Percentiles rank a stretch among this genome's conserved stretches.
Conservation (phyloP, 176 grass and related monocot genomes). For the Carex pumila region DNA sequence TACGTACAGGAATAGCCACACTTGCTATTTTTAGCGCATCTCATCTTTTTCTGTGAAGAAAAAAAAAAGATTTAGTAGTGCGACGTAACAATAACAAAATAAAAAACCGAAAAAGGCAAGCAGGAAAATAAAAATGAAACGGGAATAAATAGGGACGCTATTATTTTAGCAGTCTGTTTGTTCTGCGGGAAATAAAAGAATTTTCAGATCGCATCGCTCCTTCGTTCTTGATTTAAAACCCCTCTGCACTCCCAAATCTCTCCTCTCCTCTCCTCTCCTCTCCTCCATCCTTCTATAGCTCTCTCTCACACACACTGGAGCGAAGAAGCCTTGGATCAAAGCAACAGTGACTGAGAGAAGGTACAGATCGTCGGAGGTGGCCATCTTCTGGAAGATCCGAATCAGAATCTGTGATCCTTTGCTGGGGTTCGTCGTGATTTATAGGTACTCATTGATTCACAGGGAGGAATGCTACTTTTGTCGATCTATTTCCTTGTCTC, state of each 20-base stretch:
- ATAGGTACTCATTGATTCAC: neutral
- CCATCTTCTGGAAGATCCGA: neutral
- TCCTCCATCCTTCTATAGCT: neutral
- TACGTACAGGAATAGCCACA: neutral
- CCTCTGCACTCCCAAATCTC: slow-evolving; percentile 18
- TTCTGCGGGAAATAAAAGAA: slow-evolving; percentile 10
- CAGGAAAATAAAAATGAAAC: neutral
- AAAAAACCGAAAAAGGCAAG: neutral
- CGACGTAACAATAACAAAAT: neutral
- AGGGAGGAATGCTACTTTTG: neutral
- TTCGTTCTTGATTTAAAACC: slow-evolving; percentile 13
- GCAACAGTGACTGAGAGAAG: neutral
- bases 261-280: neutral
- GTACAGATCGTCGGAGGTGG: neutral
- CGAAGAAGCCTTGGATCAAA: slow-evolving; percentile 4
- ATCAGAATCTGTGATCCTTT: slow-evolving; percentile 1
- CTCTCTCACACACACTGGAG: neutral
- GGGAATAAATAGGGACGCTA: neutral
- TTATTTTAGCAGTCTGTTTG: slow-evolving; percentile 4
- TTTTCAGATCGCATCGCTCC: slow-evolving; percentile 22
- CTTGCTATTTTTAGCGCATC: neutral
- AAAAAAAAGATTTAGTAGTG: neutral
- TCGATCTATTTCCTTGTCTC: neutral
- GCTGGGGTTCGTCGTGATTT: slow-evolving; percentile 4
- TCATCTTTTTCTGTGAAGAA: neutral